Percentiles rank a stretch among this genome's conserved stretches.
Evolutionary conservation across 148 eudicot genomes (phyloP).

Genomic region (Vaccinium darrowii): DNA sequence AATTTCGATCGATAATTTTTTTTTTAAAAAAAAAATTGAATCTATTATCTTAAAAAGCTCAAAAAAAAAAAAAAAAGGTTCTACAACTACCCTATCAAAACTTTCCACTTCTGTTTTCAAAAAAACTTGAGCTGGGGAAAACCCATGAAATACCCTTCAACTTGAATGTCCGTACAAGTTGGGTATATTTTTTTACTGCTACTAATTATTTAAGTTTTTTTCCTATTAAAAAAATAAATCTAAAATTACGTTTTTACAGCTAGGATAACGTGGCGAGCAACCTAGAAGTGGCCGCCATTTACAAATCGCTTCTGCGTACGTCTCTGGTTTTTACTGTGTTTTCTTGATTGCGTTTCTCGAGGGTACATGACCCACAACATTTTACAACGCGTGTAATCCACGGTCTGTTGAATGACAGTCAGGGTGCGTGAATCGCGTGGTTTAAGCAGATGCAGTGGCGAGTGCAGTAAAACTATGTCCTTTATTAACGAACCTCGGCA

Average conservation of each 20-base stretch:
- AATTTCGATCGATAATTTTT: too few species aligned
- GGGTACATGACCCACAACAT: background rate
- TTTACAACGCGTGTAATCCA: background rate
- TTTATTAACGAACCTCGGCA: background rate
- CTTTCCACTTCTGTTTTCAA: too few species aligned
- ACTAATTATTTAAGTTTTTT: too few species aligned
- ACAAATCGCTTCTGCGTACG: constrained; percentile 12
- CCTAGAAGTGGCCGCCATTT: constrained; percentile 43
- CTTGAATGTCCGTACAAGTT: too few species aligned
- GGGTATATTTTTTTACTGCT: background rate
- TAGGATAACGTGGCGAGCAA: constrained; percentile 47
- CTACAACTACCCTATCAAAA: too few species aligned
- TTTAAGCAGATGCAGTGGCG: background rate
- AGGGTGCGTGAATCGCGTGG: background rate
- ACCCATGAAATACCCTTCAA: too few species aligned
- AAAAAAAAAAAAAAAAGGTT: too few species aligned
- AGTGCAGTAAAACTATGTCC: background rate
- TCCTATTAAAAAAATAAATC: too few species aligned
- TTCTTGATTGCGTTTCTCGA: constrained; percentile 3
- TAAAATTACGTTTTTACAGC: constrained; percentile 31
- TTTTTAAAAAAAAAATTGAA: too few species aligned
- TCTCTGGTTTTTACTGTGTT: constrained; percentile 4
- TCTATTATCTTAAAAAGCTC: too few species aligned
- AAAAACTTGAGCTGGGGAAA: too few species aligned
- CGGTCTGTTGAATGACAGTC: background rate